Evolutionary conservation across 2,329 filamentous ascomycete genomes (phyloP), one percentile per base, ranked within the genome.

Genomic region (Rhinocladiella similis): DNA sequence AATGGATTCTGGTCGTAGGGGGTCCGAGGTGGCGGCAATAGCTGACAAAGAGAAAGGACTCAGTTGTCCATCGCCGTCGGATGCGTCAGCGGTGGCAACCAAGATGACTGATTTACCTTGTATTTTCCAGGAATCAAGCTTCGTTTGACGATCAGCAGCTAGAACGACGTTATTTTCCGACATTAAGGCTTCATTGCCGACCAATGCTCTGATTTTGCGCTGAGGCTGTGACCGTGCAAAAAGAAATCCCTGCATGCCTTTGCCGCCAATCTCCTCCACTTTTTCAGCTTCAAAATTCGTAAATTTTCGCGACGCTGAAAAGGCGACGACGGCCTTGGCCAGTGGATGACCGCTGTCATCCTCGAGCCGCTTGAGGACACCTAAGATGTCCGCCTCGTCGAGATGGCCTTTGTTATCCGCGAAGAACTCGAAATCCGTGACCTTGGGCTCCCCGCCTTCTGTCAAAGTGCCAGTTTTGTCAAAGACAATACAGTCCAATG

Each of bases 401-500:
- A 33, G 2, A 33, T 7, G 6, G 27, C 42, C 52, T n/a, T 54
- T 45, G 51, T 16, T 13, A 51, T 47, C 51, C 4, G 42, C 43
- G 3, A 56, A 20, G 27, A 46, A 45, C 22, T 56, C 47, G 46
- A 51, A 22, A 47, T 56, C 45, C 35, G 47, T 51, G 5, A 56
- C 47, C 7, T 9, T 50, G 7, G 50, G 54, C 58, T 93, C 91
- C 61, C 83, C 94, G 42, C 93, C 93, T 65, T 93, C 83, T 0
- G 93, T 99, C 57, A 99, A 81, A 3, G 93, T 97, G 33, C 93
- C 93, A 1, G 93, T 97, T 81, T 97, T 97, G 77, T 97, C 93
- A 18, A 97, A 83, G 14, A 97, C 89, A 18, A 97, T 84, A 64
- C 95, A 88, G 2, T 87, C 94, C 63, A 97, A 82, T 72, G 90